A percentile compares a stretch with the other conserved stretches of the same genome.
These are phyloP conservation scores for Chamaenerion angustifolium DNA, from an alignment of 345 rosid genomes.

Conservation along the genomic window DNA sequence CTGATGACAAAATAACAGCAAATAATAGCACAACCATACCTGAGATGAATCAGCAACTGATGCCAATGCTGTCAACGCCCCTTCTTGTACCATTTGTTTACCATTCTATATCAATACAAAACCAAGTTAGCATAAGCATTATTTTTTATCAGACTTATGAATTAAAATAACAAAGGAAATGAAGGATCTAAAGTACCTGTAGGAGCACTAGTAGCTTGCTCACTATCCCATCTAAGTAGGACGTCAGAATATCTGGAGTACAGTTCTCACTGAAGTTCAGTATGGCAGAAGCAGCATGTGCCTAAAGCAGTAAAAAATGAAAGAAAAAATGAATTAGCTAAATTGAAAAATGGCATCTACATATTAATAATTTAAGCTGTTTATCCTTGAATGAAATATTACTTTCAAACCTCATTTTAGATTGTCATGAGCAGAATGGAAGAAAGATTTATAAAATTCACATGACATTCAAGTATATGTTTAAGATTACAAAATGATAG, in stretches of 20 bases:
- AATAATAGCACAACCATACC: conserved; percentile 22
- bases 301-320: conserved; percentile 33
- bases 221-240: conserved; percentile 83
- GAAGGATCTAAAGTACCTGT: conserved; percentile 38
- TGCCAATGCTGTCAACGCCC: conserved; percentile 97
- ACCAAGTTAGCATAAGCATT: not conserved
- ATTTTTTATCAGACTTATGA: not conserved
- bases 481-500: too few relatives aligned
- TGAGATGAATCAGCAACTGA: conserved; percentile 99
- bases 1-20: not conserved
- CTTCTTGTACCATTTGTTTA: conserved; percentile 99
- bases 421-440: too few relatives aligned
- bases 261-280: conserved; percentile 99
- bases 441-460: too few relatives aligned
- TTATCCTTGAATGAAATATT: too few relatives aligned
- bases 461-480: too few relatives aligned
- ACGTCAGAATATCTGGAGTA: conserved; percentile 79
- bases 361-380: too few relatives aligned
- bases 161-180: not conserved
- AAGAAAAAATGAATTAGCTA: not conserved
- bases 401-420: too few relatives aligned
- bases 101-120: conserved; percentile 47
- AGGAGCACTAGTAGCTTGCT: conserved; percentile 88
- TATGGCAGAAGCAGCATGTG: conserved; percentile 99
- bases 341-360: too few relatives aligned